Base-by-base conservation (phyloP, 257 asterid genomes). In the Solanum bulbocastanum region DNA sequence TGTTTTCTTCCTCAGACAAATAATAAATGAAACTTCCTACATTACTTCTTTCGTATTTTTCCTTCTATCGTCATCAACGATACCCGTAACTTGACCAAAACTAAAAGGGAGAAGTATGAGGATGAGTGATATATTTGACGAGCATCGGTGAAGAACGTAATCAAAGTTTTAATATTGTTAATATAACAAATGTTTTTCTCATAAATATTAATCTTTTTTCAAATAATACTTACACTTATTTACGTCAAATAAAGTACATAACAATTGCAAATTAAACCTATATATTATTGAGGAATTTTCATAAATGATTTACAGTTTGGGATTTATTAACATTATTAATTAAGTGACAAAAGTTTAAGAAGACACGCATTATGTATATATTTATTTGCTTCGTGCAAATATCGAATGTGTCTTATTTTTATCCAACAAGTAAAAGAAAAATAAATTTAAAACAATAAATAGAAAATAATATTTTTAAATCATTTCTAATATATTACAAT, bases 21-120 rank as follows among this genome's bases (percentile, higher is more conserved):
- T 79, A 42, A 40, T 79, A 27, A 78, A 78, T 78, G 84, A 78
- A 78, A 78, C 83, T 76, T 27, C 36, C n/a, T 78, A 78, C 32
- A 42, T 40, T 14, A 25, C 84, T 40, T 42, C 65, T 78, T 40
- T 42, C 37, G 33, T 42, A n/a, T n/a, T 76, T 78, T 46, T 46
- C 56, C n/a, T 22, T 78, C 83, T 23, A 3, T 75, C 11, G 23
- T 75, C 56, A 39, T 3, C 6, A 75, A 75, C 1, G 10, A 2
- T 23, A 12, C 32, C 13, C 46, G 52, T 36, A 5, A 74, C 49
- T 74, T 74, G 82, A 72, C 74, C 74, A 27, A 65, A 25, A n/a
- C 16, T 8, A 62, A 62, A 23, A 52, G 60, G 22, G 22, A 49
- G 60, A 22, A 46, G 56, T 44, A 44, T 13, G 56, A 20, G n/a